These are phyloP conservation scores for Citrus unshiu DNA, from an alignment of 345 rosid species.

Conservation along the genomic window DNA sequence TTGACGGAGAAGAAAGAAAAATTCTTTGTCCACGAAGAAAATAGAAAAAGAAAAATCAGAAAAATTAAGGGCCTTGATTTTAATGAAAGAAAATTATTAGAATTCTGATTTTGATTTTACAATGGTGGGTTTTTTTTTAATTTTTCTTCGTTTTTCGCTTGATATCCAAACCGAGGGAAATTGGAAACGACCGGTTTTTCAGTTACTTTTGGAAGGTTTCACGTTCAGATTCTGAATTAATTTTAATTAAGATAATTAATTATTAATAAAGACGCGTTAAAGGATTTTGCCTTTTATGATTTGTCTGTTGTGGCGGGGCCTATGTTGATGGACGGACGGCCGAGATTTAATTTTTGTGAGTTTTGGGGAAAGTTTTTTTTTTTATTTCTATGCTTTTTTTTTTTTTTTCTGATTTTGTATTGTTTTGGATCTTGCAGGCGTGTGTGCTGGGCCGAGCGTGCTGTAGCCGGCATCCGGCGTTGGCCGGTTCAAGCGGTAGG, in stretches of 20 bases:
- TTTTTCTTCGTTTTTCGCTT: neutral
- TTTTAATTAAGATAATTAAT: neutral
- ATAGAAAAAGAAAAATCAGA: neutral
- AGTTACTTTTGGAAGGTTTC: slow-evolving; percentile 18
- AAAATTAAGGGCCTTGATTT: neutral
- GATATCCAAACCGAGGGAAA: neutral
- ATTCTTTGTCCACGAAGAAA: neutral
- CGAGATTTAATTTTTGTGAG: neutral
- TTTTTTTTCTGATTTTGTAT: neutral
- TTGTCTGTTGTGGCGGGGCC: neutral
- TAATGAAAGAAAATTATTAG: neutral
- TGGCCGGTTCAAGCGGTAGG: neutral
- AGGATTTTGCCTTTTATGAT: neutral
- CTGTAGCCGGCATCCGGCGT: neutral
- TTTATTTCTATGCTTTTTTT: no score
- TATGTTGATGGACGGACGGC: slow-evolving; percentile 8
- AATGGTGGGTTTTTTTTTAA: neutral
- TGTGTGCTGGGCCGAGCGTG: neutral
- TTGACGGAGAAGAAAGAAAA: neutral
- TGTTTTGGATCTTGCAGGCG: neutral
- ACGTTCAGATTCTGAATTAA: neutral
- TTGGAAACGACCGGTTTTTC: slow-evolving; percentile 18
- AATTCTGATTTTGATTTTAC: neutral
- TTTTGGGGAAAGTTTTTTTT: neutral
- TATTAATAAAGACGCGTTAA: neutral